Percentiles rank a stretch among this genome's conserved stretches.
Evolutionary conservation across 352 stramenopile species (phyloP).

Genomic region (Phytophthora capsici): DNA sequence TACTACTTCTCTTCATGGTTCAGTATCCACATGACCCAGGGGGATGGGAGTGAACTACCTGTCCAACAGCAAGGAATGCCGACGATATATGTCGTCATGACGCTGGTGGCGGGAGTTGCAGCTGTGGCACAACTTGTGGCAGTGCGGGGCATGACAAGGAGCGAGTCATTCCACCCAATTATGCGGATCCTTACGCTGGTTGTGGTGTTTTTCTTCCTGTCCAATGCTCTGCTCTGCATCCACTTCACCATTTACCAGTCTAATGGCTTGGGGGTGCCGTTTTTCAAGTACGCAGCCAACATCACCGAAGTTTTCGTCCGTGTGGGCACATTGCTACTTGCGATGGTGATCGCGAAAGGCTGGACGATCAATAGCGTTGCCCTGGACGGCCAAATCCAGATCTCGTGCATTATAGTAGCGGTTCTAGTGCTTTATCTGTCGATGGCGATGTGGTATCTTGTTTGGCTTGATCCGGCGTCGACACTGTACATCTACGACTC

Average conservation of each 20-base stretch:
- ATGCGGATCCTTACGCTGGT: conserved; percentile 73
- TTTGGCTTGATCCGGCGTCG: conserved; percentile 77
- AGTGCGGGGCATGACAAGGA: conserved; percentile 50
- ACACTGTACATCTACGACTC: conserved; percentile 88
- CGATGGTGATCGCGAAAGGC: conserved; percentile 78
- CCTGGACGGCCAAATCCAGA: conserved; percentile 68
- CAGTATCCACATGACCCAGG: conserved; percentile 79
- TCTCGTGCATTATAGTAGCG: conserved; percentile 68
- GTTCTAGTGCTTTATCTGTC: conserved; percentile 74
- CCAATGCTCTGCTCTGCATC: conserved; percentile 61
- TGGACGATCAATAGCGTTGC: conserved; percentile 81
- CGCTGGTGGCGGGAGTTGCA: conserved; percentile 42
- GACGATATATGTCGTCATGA: conserved; percentile 60
- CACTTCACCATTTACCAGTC: conserved; percentile 70
- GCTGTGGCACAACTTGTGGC: conserved; percentile 52
- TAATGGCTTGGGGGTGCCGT: conserved; percentile 71
- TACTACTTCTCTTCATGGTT: conserved; percentile 87
- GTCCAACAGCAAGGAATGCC: conserved; percentile 71
- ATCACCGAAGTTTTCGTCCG: conserved; percentile 75
- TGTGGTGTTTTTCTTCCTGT: conserved; percentile 67
- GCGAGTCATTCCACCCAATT: conserved; percentile 83
- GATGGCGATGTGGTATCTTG: conserved; percentile 84
- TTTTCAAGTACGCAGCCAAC: conserved; percentile 75
- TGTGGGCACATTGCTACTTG: conserved; percentile 72
- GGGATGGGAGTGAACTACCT: conserved; percentile 64